Conservation (phyloP, 192 early-diverging fungal species). For the Coemansia sp. region DNA sequence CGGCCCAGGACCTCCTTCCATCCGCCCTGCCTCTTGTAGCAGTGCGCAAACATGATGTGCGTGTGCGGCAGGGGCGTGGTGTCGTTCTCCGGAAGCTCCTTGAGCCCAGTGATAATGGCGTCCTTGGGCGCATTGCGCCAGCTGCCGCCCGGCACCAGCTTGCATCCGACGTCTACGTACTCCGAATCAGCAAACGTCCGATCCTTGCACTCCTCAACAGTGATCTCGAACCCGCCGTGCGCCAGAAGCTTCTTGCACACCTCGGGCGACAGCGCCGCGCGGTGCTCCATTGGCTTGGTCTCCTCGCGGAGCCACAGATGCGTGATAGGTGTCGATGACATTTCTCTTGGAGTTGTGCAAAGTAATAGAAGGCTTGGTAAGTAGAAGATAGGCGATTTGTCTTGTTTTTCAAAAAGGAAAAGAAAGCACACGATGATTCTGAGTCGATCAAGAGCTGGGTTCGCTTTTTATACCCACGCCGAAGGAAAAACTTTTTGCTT, state of each 20-base stretch:
- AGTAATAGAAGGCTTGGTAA: not conserved
- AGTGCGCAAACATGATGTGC: conserved; percentile 99
- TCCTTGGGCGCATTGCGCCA: conserved; percentile 87
- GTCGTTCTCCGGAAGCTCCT: conserved; percentile 96
- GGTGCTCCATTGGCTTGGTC: conserved; percentile 95
- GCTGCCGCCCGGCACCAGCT: conserved; percentile 69
- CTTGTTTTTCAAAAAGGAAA: too few relatives aligned
- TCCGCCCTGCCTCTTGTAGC: conserved; percentile 93
- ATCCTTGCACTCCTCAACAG: conserved; percentile 78
- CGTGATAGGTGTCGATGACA: too few relatives aligned
- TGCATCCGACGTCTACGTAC: conserved; percentile 82
- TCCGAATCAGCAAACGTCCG: conserved; percentile 90
- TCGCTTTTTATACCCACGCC: too few relatives aligned
- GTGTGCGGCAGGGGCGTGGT: conserved; percentile 82
- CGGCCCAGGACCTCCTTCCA: conserved; percentile 91
- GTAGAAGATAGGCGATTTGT: too few relatives aligned
- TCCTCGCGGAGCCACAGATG: conserved; percentile 96
- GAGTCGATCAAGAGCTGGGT: too few relatives aligned
- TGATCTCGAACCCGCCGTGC: conserved; percentile 75
- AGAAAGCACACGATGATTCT: too few relatives aligned
- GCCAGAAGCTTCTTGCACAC: conserved; percentile 77
- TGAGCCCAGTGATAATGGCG: conserved; percentile 94
- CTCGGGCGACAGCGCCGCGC: conserved; percentile 87
- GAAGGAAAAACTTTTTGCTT: too few relatives aligned
- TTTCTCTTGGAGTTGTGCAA: too few relatives aligned